Conservation (phyloP, 2,329 filamentous ascomycete genomes). For the Microdochium bolleyi region DNA sequence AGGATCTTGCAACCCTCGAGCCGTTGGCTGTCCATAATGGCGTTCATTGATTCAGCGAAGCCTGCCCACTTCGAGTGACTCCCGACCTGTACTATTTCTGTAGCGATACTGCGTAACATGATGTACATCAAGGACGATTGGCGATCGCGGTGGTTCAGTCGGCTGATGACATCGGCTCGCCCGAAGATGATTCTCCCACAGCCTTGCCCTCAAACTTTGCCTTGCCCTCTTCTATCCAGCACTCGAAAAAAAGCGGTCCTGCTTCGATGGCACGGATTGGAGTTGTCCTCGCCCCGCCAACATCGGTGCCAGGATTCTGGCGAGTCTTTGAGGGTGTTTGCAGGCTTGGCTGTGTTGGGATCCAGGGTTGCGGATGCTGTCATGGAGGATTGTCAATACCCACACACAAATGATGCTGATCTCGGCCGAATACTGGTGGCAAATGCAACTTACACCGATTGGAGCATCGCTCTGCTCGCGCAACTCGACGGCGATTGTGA, state of each 20-base stretch:
- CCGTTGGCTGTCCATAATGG: too few species aligned
- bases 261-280: slow-evolving; percentile 47
- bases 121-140: too few species aligned
- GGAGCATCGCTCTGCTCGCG: slow-evolving; percentile 51
- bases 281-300: slow-evolving; percentile 32
- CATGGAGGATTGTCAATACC: neutral
- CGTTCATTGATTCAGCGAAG: too few species aligned
- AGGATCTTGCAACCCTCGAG: too few species aligned
- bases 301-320: slow-evolving; percentile 19
- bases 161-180: neutral
- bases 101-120: too few species aligned
- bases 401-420: too few species aligned
- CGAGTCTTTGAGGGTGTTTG: slow-evolving; percentile 28
- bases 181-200: neutral
- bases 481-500: slow-evolving; percentile 69
- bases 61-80: too few species aligned
- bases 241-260: slow-evolving; percentile 56
- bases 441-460: slow-evolving; percentile 39
- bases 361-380: slow-evolving; percentile 53
- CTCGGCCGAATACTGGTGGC: too few species aligned
- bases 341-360: slow-evolving; percentile 42
- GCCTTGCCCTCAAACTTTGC: slow-evolving; percentile 20
- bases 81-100: too few species aligned
- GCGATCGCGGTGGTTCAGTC: too few species aligned
- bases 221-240: slow-evolving; percentile 55